These are phyloP conservation scores for Tylopilus balloui DNA, from an alignment of 768 basidiomycete genomes.

Conservation along the genomic window DNA sequence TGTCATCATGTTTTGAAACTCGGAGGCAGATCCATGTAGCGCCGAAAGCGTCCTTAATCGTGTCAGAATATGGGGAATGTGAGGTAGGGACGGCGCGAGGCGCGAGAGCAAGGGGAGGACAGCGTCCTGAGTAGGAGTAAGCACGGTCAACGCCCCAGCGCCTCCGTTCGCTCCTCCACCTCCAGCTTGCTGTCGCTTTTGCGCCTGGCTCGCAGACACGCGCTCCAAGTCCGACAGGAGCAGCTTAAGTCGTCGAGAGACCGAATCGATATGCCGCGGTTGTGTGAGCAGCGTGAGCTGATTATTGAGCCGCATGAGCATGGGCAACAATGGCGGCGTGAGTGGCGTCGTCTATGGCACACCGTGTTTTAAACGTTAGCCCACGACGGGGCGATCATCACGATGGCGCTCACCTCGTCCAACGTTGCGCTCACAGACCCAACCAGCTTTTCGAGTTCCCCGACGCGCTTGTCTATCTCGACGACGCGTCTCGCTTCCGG, in stretches of 20 bases:
- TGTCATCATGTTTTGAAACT: conserved; percentile 65
- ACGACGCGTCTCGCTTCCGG: conserved; percentile 49
- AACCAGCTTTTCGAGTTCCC: conserved; percentile 75
- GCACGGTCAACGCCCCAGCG: conserved; percentile 11
- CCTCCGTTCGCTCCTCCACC: conserved; percentile 4
- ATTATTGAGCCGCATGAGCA: conserved; percentile 75
- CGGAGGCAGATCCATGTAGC: conserved; percentile 76
- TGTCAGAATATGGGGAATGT: conserved; percentile 85
- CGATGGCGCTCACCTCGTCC: conserved; percentile 82
- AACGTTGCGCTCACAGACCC: conserved; percentile 76
- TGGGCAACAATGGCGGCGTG: conserved; percentile 76
- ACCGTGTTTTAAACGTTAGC: too few species aligned
- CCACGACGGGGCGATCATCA: too few species aligned
- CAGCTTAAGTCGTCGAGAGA: conserved; percentile 89
- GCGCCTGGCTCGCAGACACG: conserved; percentile 42
- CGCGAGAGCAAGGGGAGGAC: conserved; percentile 65
- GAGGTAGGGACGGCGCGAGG: conserved; percentile 68
- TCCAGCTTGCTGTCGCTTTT: conserved; percentile 22
- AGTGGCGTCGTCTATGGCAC: conserved; percentile 58
- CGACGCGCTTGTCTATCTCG: conserved; percentile 80
- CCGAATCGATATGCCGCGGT: conserved; percentile 92
- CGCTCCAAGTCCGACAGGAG: conserved; percentile 91
- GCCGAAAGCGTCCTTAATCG: conserved; percentile 80
- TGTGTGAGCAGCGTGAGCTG: conserved; percentile 88
- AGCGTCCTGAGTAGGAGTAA: conserved; percentile 48